Conservation (phyloP, 148 eudicot genomes). For the Rhododendron griersonianum region DNA sequence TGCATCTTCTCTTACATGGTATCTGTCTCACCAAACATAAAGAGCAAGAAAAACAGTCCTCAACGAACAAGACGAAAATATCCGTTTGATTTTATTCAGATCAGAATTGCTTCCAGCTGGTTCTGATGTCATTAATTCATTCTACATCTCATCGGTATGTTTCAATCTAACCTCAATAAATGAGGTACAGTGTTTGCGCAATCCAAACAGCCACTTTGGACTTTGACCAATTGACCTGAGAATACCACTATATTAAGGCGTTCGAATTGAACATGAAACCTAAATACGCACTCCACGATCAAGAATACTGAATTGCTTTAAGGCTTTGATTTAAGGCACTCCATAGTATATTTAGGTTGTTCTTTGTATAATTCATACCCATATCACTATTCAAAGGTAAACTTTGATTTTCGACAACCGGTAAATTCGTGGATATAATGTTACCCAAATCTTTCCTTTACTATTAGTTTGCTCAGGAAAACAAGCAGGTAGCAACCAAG, state of each 20-base stretch:
- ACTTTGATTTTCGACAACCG: neutral
- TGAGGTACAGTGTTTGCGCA: neutral
- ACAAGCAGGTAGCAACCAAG: conserved; percentile 6
- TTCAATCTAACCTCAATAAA: neutral
- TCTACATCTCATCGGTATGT: neutral
- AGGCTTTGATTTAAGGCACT: neutral
- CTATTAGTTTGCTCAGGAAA: neutral
- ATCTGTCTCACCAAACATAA: neutral
- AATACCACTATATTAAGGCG: neutral
- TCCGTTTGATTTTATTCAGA: neutral
- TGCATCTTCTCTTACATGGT: neutral
- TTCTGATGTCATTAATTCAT: neutral
- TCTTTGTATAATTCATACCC: neutral
- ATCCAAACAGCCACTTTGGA: neutral
- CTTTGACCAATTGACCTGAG: neutral
- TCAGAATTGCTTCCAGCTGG: neutral
- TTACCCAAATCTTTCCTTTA: neutral
- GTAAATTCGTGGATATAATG: neutral
- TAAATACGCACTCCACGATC: neutral
- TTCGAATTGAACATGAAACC: neutral
- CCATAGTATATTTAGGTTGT: neutral
- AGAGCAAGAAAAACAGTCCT: neutral
- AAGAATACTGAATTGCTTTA: neutral
- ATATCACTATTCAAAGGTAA: neutral
- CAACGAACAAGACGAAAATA: neutral